phyloP scores from a whole-genome alignment of 805 yeast species.

The Saturnispora zaruensis region DNA sequence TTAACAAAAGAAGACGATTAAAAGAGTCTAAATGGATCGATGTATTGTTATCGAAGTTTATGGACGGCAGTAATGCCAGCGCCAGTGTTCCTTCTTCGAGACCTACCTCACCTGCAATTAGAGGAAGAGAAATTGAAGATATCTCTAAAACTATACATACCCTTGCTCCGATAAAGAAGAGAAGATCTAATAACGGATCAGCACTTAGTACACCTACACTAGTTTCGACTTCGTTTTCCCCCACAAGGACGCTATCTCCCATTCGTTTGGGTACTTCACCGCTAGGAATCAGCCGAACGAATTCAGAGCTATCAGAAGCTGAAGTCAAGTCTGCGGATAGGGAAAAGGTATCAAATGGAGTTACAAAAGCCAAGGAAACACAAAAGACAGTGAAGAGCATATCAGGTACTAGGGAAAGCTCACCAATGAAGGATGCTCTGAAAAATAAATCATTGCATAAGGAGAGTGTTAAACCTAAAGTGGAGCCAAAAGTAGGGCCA shows the following conservation, averaged over 20 bases:
- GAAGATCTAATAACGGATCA: constrained; percentile 1
- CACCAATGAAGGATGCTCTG: not conserved
- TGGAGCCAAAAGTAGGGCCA: not conserved
- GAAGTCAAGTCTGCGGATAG: not conserved
- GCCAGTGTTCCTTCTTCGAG: not conserved
- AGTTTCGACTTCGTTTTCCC: not conserved
- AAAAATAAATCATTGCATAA: not conserved
- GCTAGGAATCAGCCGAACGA: not conserved
- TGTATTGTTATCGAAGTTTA: not conserved
- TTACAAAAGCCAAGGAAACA: not conserved
- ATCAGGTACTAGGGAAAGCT: not conserved
- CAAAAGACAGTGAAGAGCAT: not conserved
- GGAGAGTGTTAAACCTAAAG: not conserved
- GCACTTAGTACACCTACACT: not conserved
- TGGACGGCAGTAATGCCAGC: not conserved
- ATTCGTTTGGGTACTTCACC: constrained; percentile 7
- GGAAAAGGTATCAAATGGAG: not conserved
- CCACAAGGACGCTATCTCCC: not conserved
- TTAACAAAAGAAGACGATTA: not conserved
- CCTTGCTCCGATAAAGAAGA: constrained; percentile 1
- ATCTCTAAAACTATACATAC: constrained; percentile 1
- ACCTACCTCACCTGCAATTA: not conserved
- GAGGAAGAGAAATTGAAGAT: constrained; percentile 1
- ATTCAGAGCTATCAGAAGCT: not conserved
- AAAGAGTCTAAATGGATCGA: not conserved